A percentile compares a stretch with the other conserved stretches of the same genome.
These are phyloP conservation scores for Flaveria brownii DNA, from an alignment of 129 eudicot genomes.

Conservation along the genomic window DNA sequence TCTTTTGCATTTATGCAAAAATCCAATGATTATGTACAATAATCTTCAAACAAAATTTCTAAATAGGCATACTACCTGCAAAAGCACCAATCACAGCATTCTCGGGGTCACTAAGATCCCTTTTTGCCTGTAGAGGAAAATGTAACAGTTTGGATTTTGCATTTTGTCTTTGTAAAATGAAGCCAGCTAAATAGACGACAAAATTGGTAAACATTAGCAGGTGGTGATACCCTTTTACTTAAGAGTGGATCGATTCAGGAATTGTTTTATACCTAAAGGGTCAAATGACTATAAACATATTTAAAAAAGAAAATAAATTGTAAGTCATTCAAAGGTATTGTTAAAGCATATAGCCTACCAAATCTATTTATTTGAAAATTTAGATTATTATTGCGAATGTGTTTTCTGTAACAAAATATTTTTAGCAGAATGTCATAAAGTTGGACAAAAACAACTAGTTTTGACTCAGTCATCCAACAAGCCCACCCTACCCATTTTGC, in stretches of 20 bases:
- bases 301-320: background rate
- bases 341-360: background rate
- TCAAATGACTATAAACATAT: background rate
- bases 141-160: background rate
- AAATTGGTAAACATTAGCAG: background rate
- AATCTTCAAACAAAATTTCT: background rate
- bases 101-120: conserved; percentile 81
- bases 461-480: too few species aligned
- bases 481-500: background rate
- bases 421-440: background rate
- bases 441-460: background rate
- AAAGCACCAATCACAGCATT: conserved; percentile 92
- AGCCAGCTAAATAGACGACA: background rate
- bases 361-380: background rate
- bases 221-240: background rate
- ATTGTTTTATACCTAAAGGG: background rate
- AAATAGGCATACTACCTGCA: conserved; percentile 58
- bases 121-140: conserved; percentile 56
- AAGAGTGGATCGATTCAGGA: background rate
- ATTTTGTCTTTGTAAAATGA: background rate
- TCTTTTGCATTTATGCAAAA: background rate
- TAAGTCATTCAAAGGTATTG: background rate
- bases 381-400: background rate
- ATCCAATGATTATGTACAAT: background rate
- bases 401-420: background rate